Conservation (phyloP, 768 basidiomycete species). For the Tulasnella sp. region DNA sequence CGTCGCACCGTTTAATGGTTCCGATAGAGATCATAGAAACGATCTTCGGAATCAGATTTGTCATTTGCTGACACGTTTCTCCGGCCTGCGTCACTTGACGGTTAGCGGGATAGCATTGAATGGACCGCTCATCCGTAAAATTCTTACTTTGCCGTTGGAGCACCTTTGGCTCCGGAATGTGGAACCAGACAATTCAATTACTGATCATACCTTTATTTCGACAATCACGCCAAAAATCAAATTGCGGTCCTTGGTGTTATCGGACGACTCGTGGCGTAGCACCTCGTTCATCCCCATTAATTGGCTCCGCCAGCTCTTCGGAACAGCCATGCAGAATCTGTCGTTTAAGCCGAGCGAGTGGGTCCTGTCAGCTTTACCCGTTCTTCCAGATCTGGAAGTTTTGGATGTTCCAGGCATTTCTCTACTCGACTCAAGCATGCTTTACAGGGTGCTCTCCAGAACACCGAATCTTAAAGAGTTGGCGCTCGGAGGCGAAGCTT, state of each 20-base stretch:
- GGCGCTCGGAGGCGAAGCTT: not conserved
- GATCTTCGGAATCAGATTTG: too few species aligned
- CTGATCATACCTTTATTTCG: not conserved
- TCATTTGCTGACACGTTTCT: too few species aligned
- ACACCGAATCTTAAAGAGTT: not conserved
- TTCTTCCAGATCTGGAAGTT: not conserved
- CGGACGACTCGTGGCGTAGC: not conserved
- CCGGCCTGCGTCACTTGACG: too few species aligned
- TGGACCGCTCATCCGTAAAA: too few species aligned
- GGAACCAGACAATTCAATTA: not conserved
- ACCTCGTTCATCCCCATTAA: not conserved
- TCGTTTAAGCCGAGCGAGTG: not conserved
- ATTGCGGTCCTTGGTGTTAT: not conserved
- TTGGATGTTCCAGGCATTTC: not conserved
- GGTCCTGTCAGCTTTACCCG: not conserved
- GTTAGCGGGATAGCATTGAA: too few species aligned
- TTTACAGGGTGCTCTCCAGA: not conserved
- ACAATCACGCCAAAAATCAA: not conserved
- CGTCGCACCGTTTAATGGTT: too few species aligned
- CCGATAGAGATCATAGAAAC: too few species aligned
- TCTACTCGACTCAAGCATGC: not conserved
- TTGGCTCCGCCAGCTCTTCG: not conserved
- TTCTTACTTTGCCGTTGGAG: too few species aligned
- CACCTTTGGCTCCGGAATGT: not conserved
- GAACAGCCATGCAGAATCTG: not conserved